Conservation (phyloP, 495 filamentous ascomycete species). For the Penicillium maclennaniae region DNA sequence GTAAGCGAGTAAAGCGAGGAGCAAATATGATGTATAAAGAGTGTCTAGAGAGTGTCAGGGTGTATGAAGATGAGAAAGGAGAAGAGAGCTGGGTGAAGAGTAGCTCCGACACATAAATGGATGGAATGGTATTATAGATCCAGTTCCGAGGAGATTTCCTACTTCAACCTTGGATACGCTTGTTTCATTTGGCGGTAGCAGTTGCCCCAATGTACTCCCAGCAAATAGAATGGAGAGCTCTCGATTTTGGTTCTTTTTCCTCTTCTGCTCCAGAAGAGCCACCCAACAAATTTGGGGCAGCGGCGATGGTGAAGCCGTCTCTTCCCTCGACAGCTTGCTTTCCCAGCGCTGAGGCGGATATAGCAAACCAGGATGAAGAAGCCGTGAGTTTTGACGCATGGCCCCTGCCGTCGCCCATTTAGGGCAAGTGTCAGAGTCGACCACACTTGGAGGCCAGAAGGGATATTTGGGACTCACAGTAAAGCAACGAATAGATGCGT, state of each 20-base stretch:
- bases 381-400: constrained; percentile 4
- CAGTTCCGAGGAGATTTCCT: background rate
- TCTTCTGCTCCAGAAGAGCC: background rate
- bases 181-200: constrained; percentile 10
- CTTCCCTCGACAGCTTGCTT: constrained; percentile 38
- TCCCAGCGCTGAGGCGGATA: constrained; percentile 34
- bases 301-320: constrained; percentile 45
- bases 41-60: background rate
- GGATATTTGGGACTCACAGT: constrained; percentile 32
- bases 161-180: background rate
- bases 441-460: background rate
- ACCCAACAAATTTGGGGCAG: constrained; percentile 13
- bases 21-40: background rate
- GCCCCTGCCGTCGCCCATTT: constrained; percentile 8
- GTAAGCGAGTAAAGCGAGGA: background rate
- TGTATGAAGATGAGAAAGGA: background rate
- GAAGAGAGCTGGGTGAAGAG: background rate
- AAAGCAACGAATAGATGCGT: constrained; percentile 34
- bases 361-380: constrained; percentile 33
- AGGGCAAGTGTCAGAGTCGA: constrained; percentile 9
- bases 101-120: background rate
- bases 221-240: constrained; percentile 22
- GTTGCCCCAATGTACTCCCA: constrained; percentile 42
- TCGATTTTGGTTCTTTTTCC: background rate
- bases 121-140: background rate